phyloP scores from a whole-genome alignment of 1,139 yeast species.

The Meyerozyma guilliermondii region DNA sequence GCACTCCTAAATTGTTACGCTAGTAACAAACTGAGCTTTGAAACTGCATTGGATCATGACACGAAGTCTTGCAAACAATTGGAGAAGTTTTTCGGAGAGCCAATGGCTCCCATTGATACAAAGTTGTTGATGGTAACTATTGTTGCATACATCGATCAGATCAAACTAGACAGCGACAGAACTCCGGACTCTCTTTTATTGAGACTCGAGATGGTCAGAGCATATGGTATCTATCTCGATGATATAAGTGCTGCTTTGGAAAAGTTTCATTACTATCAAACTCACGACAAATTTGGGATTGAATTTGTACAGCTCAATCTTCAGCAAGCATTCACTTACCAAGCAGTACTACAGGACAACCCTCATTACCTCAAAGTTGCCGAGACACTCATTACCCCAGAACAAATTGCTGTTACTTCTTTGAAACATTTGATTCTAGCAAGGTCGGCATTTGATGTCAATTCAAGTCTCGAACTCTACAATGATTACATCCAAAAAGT shows the following conservation, averaged over 20 bases:
- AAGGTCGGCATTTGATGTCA: conserved; percentile 39
- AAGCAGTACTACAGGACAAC: conserved; percentile 33
- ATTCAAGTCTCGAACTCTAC: conserved; percentile 44
- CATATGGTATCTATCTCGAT: conserved; percentile 3
- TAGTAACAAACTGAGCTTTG: conserved; percentile 1
- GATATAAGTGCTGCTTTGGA: conserved; percentile 24
- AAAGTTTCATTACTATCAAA: conserved; percentile 33
- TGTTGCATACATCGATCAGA: conserved; percentile 16
- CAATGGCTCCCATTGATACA: conserved; percentile 2
- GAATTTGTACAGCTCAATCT: conserved; percentile 27
- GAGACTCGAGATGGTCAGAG: conserved; percentile 1
- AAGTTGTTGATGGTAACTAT: neutral
- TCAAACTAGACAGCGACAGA: conserved; percentile 21
- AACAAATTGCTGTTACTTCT: conserved; percentile 29
- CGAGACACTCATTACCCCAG: conserved; percentile 35
- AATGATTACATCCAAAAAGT: conserved; percentile 44
- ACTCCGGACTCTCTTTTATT: conserved; percentile 19
- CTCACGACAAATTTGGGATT: conserved; percentile 29
- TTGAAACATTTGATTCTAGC: conserved; percentile 46
- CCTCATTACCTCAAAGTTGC: conserved; percentile 35
- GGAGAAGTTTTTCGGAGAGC: conserved; percentile 5
- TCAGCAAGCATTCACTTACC: conserved; percentile 26
- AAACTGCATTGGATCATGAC: conserved; percentile 5
- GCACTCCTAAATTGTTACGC: neutral
- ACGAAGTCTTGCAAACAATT: conserved; percentile 4